Base-by-base conservation (phyloP, 164 flowering plant species). In the Annona squamosa region DNA sequence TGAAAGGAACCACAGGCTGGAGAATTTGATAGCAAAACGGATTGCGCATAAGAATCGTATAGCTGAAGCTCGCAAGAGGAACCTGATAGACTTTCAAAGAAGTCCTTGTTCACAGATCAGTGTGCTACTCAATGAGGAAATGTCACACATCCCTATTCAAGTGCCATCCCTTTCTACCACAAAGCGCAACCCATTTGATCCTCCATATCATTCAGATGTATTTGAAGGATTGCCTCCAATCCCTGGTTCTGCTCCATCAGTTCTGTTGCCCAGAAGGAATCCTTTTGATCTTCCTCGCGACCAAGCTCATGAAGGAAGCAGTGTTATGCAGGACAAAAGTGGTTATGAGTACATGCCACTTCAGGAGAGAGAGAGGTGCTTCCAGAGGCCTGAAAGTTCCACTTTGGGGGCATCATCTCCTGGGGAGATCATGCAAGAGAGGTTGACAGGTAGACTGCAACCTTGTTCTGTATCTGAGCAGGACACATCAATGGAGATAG, bases 261-360 rank as follows among this genome's bases (percentile, higher is more conserved):
- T 84, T 73, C 42, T 89, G 84, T 62, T 80, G 71, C 88, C 84
- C 3, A 84, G 96, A 72, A 69, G 83, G 72, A 93, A 95, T 63
- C 99, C 99, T 63, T 95, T 95, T 78, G 97, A 90, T 80, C 81
- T 90, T 78, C 98, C 97, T 69, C 89, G 86, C 75, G 98, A 91
- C 46, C 80, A 89, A 37, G 81, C 75, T 76, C 93, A 87, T 75
- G 97, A 92, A 80, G 88, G 85, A 76, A 89, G 91, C 66, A 83
- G 86, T 81, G 87, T 88, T 44, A 81, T 76, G 62, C 88, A 84
- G 19, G 97, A 89, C 46, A 79, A 75, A 74, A 83, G 89, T 67
- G 78, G 81, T 4, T 81, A 88, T 74, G 98, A 89, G 79, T 87
- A 87, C 72, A 72, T 68, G 71, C 43, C 81, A n/a, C 57, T 76